Percentiles rank a stretch among this genome's conserved stretches.
phyloP scores from a whole-genome alignment of 2,329 filamentous ascomycete species.

The Fusarium graminum region DNA sequence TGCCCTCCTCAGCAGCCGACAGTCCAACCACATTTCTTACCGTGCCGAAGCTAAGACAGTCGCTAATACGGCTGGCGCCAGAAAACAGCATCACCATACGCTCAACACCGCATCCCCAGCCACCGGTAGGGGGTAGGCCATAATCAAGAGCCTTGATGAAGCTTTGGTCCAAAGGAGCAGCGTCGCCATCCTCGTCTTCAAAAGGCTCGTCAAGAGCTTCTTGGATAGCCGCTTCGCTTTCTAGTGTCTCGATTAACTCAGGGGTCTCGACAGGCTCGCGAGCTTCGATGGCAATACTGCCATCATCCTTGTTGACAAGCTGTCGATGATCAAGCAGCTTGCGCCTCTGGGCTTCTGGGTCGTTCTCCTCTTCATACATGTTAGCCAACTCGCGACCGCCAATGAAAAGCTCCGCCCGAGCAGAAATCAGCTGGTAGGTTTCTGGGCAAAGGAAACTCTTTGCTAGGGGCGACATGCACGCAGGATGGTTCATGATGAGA shows the following conservation, averaged over 20 bases:
- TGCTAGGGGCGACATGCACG: conserved; percentile 89
- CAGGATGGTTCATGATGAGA: conserved; percentile 91
- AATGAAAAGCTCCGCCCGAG: conserved; percentile 88
- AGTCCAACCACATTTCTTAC: conserved; percentile 75
- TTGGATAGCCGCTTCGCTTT: conserved; percentile 11
- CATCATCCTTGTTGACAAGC: conserved; percentile 54
- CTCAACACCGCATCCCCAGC: conserved; percentile 96
- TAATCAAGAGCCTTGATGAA: conserved; percentile 89
- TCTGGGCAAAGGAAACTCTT: conserved; percentile 83
- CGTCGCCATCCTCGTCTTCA: conserved; percentile 60
- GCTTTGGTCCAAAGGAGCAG: conserved; percentile 75
- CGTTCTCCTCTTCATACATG: conserved; percentile 98
- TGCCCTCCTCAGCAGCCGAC: conserved; percentile 54
- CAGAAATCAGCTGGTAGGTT: conserved; percentile 79
- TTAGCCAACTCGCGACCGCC: conserved; percentile 87
- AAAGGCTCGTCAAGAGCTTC: conserved; percentile 29
- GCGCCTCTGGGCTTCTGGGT: conserved; percentile 83
- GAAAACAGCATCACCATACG: conserved; percentile 91
- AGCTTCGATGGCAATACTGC: conserved; percentile 50
- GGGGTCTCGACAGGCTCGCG: neutral
- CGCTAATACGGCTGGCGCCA: conserved; percentile 81
- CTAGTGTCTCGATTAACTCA: conserved; percentile 1
- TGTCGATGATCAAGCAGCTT: conserved; percentile 77
- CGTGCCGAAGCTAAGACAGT: conserved; percentile 90
- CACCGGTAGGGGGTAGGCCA: conserved; percentile 93